phyloP scores from a whole-genome alignment of 202 grass and related monocot genomes.

The Schoenoplectus tabernaemontani region DNA sequence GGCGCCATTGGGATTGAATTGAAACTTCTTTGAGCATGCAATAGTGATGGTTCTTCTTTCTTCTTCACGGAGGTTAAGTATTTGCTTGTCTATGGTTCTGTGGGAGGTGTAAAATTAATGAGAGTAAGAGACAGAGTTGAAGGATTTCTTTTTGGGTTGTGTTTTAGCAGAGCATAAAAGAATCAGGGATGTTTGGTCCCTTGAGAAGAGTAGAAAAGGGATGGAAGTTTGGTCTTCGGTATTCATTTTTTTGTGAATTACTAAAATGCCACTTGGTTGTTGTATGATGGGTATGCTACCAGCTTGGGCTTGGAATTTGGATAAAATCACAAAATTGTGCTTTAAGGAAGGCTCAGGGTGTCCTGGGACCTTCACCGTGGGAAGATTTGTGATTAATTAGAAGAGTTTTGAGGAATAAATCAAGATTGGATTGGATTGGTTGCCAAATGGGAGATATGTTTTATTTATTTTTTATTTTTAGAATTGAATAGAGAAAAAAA shows the following conservation, averaged over 20 bases:
- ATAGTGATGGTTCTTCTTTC: background rate
- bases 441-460: background rate
- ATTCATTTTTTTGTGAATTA: background rate
- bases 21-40: background rate
- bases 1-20: background rate
- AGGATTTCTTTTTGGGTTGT: conserved; percentile 9
- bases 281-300: conserved; percentile 8
- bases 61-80: background rate
- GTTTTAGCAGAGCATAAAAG: background rate
- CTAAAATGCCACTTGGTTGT: conserved; percentile 4
- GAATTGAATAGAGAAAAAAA: background rate
- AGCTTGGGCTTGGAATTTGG: background rate
- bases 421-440: background rate
- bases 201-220: background rate
- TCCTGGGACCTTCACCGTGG: background rate
- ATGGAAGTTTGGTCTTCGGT: background rate
- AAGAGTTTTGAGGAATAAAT: background rate
- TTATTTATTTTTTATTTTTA: background rate
- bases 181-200: background rate
- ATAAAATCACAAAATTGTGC: conserved; percentile 12
- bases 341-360: background rate
- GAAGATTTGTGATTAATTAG: background rate
- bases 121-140: background rate
- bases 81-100: background rate
- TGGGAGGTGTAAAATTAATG: background rate